Conservation (phyloP, 2,329 filamentous ascomycete species). For the Alternaria longipes region DNA sequence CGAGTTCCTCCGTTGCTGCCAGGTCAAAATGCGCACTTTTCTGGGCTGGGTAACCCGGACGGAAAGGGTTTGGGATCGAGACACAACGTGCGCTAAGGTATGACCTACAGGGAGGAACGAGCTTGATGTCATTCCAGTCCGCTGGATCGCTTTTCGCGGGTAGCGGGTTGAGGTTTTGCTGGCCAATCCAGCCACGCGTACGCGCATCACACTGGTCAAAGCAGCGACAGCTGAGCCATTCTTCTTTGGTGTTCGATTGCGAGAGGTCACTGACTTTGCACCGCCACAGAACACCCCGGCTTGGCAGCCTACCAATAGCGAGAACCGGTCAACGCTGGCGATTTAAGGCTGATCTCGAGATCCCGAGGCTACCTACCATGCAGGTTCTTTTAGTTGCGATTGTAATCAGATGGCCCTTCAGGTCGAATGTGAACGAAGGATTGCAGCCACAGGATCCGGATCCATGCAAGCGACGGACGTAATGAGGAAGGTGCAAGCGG, state of each 20-base stretch:
- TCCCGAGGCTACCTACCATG: neutral
- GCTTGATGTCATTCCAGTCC: slow-evolving; percentile 18
- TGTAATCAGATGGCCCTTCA: neutral
- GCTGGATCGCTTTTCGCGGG: slow-evolving; percentile 17
- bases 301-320: neutral
- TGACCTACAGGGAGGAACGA: slow-evolving; percentile 11
- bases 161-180: slow-evolving; percentile 10
- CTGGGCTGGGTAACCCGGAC: neutral
- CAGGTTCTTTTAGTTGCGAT: neutral
- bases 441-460: neutral
- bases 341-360: neutral
- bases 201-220: neutral
- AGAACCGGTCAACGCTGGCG: neutral
- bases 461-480: neutral
- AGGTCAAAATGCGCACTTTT: neutral
- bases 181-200: slow-evolving; percentile 11
- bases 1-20: neutral
- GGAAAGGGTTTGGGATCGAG: neutral
- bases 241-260: slow-evolving; percentile 7
- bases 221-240: neutral
- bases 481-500: slow-evolving; percentile 1
- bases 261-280: slow-evolving; percentile 3
- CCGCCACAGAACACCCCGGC: slow-evolving; percentile 11
- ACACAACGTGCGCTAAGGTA: slow-evolving; percentile 8
- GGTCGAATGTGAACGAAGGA: neutral